These are phyloP conservation scores for Artemisia annua DNA, from an alignment of 129 eudicot species.

Conservation along the genomic window DNA sequence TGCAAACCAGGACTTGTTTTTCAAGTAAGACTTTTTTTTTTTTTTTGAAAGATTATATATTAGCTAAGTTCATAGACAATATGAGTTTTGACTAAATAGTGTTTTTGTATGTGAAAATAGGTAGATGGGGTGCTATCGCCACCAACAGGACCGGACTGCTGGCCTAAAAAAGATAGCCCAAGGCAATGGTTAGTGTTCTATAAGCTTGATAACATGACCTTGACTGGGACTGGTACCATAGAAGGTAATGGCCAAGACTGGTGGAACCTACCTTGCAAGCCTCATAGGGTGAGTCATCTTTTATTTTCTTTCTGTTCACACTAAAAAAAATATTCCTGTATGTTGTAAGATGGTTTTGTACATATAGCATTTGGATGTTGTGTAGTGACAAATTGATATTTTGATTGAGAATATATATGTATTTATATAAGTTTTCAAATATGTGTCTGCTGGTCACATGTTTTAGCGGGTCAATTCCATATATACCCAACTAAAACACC, in stretches of 20 bases:
- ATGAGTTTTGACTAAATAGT: neutral
- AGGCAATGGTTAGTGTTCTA: slow-evolving; percentile 95
- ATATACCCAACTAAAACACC: too few relatives aligned
- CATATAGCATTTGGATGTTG: neutral
- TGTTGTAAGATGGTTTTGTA: neutral
- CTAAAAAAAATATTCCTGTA: neutral
- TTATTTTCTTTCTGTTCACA: neutral
- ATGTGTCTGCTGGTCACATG: too few relatives aligned
- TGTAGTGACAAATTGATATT: neutral
- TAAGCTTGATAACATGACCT: slow-evolving; percentile 57
- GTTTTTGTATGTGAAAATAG: slow-evolving; percentile 26
- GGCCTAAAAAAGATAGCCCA: slow-evolving; percentile 79
- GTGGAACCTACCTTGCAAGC: slow-evolving; percentile 99
- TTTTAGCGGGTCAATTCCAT: too few relatives aligned
- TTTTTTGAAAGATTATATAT: neutral
- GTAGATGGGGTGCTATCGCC: slow-evolving; percentile 82
- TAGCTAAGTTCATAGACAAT: neutral
- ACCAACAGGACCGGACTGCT: slow-evolving; percentile 82
- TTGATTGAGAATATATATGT: too few relatives aligned
- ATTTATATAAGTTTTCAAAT: too few relatives aligned
- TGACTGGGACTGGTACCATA: slow-evolving; percentile 80
- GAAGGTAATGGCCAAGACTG: slow-evolving; percentile 90
- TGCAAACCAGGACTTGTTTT: slow-evolving; percentile 90
- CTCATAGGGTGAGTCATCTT: slow-evolving; percentile 55
- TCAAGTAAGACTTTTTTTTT: slow-evolving; percentile 48